Conservation (phyloP, 1,139 yeast species). For the Geotrichum armillariae region DNA sequence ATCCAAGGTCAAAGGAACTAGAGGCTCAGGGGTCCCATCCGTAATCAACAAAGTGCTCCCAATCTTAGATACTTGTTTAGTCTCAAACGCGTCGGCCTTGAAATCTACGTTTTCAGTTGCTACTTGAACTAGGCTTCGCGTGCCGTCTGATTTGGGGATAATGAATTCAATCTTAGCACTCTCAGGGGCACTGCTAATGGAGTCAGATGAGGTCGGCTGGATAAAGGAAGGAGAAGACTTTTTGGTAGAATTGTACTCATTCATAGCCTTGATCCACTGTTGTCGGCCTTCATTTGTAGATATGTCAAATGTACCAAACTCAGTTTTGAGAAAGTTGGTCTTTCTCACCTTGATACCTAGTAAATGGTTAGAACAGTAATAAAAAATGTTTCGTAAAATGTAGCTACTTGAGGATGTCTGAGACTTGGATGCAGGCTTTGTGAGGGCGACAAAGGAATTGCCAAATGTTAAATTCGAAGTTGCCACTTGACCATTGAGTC, state of each 20-base stretch:
- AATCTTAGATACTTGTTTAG: neutral
- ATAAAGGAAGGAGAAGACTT: conserved; percentile 8
- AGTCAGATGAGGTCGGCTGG: conserved; percentile 4
- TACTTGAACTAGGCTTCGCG: neutral
- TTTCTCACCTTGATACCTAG: conserved; percentile 2
- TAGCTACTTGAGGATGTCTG: conserved; percentile 2
- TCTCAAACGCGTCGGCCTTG: neutral
- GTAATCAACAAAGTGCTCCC: neutral
- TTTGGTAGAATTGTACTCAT: conserved; percentile 13
- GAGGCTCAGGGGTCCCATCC: conserved; percentile 14
- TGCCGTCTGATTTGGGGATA: conserved; percentile 16
- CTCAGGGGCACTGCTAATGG: conserved; percentile 9
- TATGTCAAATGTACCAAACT: conserved; percentile 34
- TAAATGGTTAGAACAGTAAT: neutral
- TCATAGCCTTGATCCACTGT: conserved; percentile 29
- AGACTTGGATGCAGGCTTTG: neutral
- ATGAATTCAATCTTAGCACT: conserved; percentile 21
- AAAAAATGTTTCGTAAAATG: neutral
- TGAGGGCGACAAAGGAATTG: neutral
- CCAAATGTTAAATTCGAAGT: neutral
- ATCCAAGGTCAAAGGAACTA: conserved; percentile 22
- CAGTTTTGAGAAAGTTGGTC: conserved; percentile 42
- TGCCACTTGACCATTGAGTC: neutral
- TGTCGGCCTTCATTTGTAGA: conserved; percentile 33
- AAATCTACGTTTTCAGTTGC: conserved; percentile 5